These are phyloP conservation scores for Nicotiana paniculata DNA, from an alignment of 257 asterid species.

Conservation along the genomic window DNA sequence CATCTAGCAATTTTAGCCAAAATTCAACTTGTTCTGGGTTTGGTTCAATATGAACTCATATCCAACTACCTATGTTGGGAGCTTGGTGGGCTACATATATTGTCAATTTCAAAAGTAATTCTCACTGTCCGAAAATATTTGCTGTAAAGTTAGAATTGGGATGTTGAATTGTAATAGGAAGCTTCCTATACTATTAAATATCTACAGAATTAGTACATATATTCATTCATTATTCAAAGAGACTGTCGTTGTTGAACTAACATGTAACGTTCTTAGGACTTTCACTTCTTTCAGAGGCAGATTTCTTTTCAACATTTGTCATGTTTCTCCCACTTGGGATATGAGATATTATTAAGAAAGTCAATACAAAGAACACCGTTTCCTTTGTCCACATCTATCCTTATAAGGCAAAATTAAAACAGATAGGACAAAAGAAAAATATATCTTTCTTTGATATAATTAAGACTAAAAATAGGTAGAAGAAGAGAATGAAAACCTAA, in stretches of 20 bases:
- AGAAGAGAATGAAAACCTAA: too few relatives aligned
- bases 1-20: background rate
- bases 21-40: background rate
- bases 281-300: background rate
- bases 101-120: background rate
- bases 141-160: background rate
- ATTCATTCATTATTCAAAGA: background rate
- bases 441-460: too few relatives aligned
- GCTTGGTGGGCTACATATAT: background rate
- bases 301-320: background rate
- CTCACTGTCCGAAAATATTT: background rate
- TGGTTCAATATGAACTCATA: background rate
- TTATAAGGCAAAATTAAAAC: too few relatives aligned
- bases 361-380: background rate
- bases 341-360: background rate
- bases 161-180: background rate
- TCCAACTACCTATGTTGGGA: background rate
- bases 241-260: background rate
- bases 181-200: background rate
- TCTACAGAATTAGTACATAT: background rate
- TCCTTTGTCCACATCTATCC: background rate
- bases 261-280: background rate
- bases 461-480: too few relatives aligned
- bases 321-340: background rate
- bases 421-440: background rate